A percentile compares a stretch with the other conserved stretches of the same genome.
Conservation (phyloP, 2,329 filamentous ascomycete species). For the Trichoderma asperellum region DNA sequence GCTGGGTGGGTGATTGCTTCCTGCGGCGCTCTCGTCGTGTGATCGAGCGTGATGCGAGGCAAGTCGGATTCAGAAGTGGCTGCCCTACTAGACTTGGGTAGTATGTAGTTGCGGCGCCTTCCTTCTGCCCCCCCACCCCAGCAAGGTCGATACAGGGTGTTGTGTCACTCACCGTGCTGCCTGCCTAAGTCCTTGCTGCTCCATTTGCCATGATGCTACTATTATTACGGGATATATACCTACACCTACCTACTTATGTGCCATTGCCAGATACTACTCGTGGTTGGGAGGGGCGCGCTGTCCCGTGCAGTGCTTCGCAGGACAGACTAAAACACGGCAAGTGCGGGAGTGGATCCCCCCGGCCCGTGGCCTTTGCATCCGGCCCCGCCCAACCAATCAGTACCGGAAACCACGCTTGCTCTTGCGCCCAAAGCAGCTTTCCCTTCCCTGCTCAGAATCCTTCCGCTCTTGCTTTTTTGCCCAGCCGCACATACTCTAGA, state of each 20-base stretch:
- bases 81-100: neutral
- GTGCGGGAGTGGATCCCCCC: slow-evolving; percentile 6
- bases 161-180: neutral
- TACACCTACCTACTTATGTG: neutral
- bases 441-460: neutral
- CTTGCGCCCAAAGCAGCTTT: neutral
- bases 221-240: neutral
- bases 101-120: neutral
- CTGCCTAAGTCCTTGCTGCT: neutral
- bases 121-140: neutral
- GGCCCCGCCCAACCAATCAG: slow-evolving; percentile 7
- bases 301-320: neutral
- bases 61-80: neutral
- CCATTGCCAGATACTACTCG: neutral
- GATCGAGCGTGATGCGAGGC: neutral
- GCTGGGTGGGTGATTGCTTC: neutral
- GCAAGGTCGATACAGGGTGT: neutral
- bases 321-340: neutral
- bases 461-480: neutral
- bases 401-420: neutral
- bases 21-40: neutral
- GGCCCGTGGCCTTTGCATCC: neutral
- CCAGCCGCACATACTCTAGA: neutral
- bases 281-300: too few relatives aligned
- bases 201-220: neutral